These are phyloP conservation scores for Citrus cavaleriei DNA, from an alignment of 345 rosid genomes.

Conservation along the genomic window DNA sequence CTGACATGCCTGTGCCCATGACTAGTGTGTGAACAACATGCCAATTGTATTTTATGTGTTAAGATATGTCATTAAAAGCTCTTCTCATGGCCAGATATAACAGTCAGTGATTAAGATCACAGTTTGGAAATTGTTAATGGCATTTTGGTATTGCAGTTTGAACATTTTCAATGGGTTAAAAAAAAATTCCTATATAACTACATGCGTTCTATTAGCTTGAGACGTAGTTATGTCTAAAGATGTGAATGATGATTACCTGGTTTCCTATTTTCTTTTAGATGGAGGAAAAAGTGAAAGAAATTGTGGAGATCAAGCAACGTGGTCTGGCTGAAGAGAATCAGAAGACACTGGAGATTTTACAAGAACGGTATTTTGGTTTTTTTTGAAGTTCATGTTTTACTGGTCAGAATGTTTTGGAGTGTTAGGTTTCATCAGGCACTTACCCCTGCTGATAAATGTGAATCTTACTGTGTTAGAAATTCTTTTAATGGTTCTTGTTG, in stretches of 20 bases:
- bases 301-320: conserved; percentile 96
- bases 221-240: background rate
- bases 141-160: background rate
- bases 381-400: background rate
- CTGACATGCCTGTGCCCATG: background rate
- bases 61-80: background rate
- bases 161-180: background rate
- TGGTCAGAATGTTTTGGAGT: background rate
- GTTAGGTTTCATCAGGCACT: background rate
- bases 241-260: background rate
- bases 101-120: background rate
- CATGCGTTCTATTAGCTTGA: background rate
- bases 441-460: background rate
- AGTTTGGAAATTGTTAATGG: background rate
- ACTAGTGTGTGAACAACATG: background rate
- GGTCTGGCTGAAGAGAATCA: conserved; percentile 98
- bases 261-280: conserved; percentile 43
- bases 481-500: background rate
- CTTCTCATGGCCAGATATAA: background rate
- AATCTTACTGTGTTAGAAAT: background rate
- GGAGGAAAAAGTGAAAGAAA: conserved; percentile 99
- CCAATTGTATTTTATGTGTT: background rate
- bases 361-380: conserved; percentile 60
- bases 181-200: background rate
- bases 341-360: conserved; percentile 85